These are phyloP conservation scores for Closterium sp. DNA, from an alignment of 139 green algal species.

Conservation along the genomic window DNA sequence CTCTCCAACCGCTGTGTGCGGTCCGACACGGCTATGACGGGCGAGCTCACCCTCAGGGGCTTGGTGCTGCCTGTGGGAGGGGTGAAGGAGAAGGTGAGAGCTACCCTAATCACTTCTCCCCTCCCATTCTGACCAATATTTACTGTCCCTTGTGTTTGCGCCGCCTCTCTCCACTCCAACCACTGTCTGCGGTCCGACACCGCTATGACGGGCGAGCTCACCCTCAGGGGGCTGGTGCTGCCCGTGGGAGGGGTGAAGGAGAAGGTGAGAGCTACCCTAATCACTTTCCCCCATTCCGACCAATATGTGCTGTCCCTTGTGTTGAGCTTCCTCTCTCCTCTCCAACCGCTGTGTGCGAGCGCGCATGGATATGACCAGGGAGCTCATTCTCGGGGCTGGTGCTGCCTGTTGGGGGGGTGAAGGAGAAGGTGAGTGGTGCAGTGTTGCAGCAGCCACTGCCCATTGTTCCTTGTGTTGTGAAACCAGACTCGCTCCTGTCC, in stretches of 20 bases:
- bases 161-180: background rate
- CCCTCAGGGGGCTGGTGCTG: conserved; percentile 65
- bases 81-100: conserved; percentile 52
- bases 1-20: conserved; percentile 58
- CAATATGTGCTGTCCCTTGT: no score
- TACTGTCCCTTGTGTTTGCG: background rate
- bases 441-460: background rate
- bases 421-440: conserved; percentile 44
- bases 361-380: conserved; percentile 56
- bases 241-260: no score
- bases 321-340: conserved; percentile 50
- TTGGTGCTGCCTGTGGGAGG: conserved; percentile 69
- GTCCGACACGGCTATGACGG: conserved; percentile 56
- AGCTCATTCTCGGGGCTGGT: conserved; percentile 68
- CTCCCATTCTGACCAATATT: no score
- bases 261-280: no score
- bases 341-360: conserved; percentile 51
- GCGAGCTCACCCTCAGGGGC: conserved; percentile 65
- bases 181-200: background rate
- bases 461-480: background rate
- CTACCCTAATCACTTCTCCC: background rate
- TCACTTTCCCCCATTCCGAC: background rate
- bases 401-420: conserved; percentile 65
- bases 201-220: conserved; percentile 53
- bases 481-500: conserved; percentile 34